Conservation (phyloP, 345 rosid genomes). For the Limnanthes douglasii region DNA sequence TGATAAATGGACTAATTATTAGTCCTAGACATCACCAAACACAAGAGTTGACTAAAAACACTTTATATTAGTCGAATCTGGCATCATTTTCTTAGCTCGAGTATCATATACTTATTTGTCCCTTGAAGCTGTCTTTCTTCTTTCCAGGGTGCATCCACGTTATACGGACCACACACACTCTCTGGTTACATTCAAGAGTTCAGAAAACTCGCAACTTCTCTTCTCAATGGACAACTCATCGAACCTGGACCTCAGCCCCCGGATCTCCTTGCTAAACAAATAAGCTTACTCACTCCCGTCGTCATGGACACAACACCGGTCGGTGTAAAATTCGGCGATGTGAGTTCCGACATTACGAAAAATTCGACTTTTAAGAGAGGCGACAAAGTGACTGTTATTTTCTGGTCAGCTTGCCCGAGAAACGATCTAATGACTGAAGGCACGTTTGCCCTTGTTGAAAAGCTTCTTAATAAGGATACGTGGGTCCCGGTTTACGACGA, state of each 20-base stretch:
- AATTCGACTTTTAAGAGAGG: constrained; percentile 71
- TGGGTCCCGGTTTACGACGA: constrained; percentile 90
- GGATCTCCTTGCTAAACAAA: constrained; percentile 57
- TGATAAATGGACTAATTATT: too few relatives aligned
- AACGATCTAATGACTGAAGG: constrained; percentile 93
- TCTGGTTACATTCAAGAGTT: constrained; percentile 89
- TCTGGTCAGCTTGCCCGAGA: constrained; percentile 95
- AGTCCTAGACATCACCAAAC: too few relatives aligned
- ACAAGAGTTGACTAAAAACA: too few relatives aligned
- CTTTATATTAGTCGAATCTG: too few relatives aligned
- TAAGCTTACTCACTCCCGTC: constrained; percentile 79
- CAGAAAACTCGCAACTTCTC: constrained; percentile 58
- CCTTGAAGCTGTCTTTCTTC: constrained; percentile 8
- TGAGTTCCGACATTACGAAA: constrained; percentile 50
- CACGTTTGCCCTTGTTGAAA: constrained; percentile 79
- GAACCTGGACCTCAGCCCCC: constrained; percentile 71
- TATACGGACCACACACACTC: constrained; percentile 86
- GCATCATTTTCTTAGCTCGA: too few relatives aligned
- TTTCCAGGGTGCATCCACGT: constrained; percentile 85
- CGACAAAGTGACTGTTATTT: constrained; percentile 47
- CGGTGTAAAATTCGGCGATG: constrained; percentile 70
- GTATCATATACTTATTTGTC: too few relatives aligned
- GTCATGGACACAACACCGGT: constrained; percentile 65
- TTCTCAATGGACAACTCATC: constrained; percentile 32
- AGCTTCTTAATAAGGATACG: constrained; percentile 38